Evolutionary conservation across 495 filamentous ascomycete species (phyloP), one percentile per base, ranked within the genome.

Genomic region (Jackrogersella multiformis): DNA sequence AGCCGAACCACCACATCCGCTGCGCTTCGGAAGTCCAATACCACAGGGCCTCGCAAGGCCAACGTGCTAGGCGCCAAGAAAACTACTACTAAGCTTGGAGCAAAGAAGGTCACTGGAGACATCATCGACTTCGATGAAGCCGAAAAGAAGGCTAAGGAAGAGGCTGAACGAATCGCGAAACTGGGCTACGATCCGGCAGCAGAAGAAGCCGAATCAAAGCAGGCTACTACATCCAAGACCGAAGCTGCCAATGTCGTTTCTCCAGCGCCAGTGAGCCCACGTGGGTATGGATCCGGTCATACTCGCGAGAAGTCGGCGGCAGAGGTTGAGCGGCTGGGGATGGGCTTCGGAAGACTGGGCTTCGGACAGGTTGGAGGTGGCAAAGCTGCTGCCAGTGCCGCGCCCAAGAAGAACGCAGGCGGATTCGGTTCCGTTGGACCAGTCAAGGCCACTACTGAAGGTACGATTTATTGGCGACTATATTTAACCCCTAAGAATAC

Each of bases 121-220:
- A 80, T 81, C 2, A 90, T 99, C 60, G 95, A 99, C 80, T 99
- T 99, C 68, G 96, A 99, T 52, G 95, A 93, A 74, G 95, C 94
- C 0, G 95, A 99, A 82, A 91, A 90, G 71, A 97, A 96, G 79
- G 95, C 95, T 30, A 96, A 93, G 77, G 95, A 98, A 75, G 95
- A 99, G 77, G 95, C 96, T 1, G 95, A 98, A 77, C 88, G 95
- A 64, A 94, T 97, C 71, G 92, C 90, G 81, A 97, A 95, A 78
- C 82, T 99, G n/a, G 95, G 95, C n/a, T 99, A 99, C 73, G 92
- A 98, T 68, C 91, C 92, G 5, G 90, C 97, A 66, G 92, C 90
- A 24, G 95, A 97, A 77, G 86, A 90, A 70, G 83, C 84, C 55
- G 79, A 84, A 23, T 81, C 85, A 13, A 88, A 88, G 70, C 81